These are phyloP conservation scores for Chaetomium cochliodes DNA, from an alignment of 495 filamentous ascomycete species.

Conservation along the genomic window DNA sequence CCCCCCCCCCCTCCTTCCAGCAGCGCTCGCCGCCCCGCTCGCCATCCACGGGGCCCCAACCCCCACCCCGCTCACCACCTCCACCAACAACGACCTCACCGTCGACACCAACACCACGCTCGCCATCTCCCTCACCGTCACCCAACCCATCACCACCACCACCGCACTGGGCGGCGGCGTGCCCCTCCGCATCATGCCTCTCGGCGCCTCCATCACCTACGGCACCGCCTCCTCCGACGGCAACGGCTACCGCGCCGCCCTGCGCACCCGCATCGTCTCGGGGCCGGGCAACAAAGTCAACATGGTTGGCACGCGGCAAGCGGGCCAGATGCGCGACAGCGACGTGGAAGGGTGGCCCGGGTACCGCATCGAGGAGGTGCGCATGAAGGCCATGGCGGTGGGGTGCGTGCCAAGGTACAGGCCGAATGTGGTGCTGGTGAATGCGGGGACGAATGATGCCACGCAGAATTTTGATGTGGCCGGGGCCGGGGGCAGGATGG, in stretches of 20 bases:
- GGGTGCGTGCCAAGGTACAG: constrained; percentile 33
- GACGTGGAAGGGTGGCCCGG: constrained; percentile 54
- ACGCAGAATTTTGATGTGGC: constrained; percentile 27
- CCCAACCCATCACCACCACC: not conserved
- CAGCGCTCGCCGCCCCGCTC: constrained; percentile 33
- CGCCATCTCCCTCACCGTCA: constrained; percentile 19
- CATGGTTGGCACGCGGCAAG: constrained; percentile 49
- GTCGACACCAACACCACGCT: constrained; percentile 11
- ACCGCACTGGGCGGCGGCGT: constrained; percentile 24
- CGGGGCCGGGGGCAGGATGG: constrained; percentile 38
- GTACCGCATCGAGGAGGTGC: constrained; percentile 47
- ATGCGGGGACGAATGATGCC: constrained; percentile 53
- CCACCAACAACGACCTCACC: constrained; percentile 8
- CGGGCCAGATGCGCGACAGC: constrained; percentile 53
- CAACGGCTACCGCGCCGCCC: constrained; percentile 40
- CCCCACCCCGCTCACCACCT: constrained; percentile 5
- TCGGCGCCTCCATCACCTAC: constrained; percentile 57
- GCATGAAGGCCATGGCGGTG: constrained; percentile 30
- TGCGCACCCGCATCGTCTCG: constrained; percentile 32
- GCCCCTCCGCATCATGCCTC: constrained; percentile 51
- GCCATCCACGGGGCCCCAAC: constrained; percentile 23
- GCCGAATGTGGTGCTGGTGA: constrained; percentile 53
- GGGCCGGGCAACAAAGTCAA: constrained; percentile 35
- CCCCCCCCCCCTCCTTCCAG: no score
- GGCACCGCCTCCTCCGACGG: constrained; percentile 37